Percentiles rank a stretch among this genome's conserved stretches.
phyloP scores from a whole-genome alignment of 176 grass and related monocot genomes.

The Musa itinerans region DNA sequence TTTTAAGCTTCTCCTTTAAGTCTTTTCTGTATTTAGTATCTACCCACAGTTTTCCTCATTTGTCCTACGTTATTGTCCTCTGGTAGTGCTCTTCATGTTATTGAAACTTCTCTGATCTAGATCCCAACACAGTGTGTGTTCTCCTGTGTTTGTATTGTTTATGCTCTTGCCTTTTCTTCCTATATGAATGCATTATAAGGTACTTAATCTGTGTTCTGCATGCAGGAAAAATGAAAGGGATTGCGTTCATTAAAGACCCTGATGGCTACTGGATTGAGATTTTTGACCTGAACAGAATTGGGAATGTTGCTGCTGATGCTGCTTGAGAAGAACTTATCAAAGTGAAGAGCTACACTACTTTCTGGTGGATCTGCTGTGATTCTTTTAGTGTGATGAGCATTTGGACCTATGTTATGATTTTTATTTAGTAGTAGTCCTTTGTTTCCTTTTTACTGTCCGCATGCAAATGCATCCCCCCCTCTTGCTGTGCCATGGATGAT shows the following conservation, averaged over 20 bases:
- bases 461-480: no score
- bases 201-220: neutral
- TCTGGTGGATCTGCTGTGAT: neutral
- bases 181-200: no score
- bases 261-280: conserved; percentile 99
- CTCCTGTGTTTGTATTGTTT: no score
- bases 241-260: conserved; percentile 95
- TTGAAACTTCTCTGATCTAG: neutral
- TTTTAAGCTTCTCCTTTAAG: no score
- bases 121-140: neutral
- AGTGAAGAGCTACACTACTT: neutral
- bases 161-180: no score
- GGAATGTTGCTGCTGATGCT: conserved; percentile 28
- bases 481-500: no score
- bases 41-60: no score
- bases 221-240: conserved; percentile 92
- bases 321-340: conserved; percentile 29
- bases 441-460: neutral
- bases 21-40: no score
- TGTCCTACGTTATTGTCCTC: no score
- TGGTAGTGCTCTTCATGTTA: neutral
- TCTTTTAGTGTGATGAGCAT: neutral
- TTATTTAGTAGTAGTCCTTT: neutral
- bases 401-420: neutral
- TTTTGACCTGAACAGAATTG: conserved; percentile 73